These are phyloP conservation scores for Avena eriantha DNA, from an alignment of 176 grass and related monocot species.

Conservation along the genomic window DNA sequence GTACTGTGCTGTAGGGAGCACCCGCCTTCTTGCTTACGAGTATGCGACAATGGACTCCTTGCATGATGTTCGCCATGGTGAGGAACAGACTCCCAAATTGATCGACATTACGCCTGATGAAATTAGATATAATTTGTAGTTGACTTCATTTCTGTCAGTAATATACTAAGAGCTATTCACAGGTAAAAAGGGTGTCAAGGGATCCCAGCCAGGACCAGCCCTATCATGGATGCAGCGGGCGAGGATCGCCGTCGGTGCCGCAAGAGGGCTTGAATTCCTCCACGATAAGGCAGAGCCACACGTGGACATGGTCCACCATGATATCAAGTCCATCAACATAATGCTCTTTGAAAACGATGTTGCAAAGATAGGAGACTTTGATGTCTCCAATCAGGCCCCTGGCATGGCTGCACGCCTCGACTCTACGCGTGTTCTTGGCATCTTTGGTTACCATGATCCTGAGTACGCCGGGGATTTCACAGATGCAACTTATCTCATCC, in stretches of 20 bases:
- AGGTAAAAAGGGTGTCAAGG: slow-evolving; percentile 88
- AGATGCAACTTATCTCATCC: too few species aligned
- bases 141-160: not conserved
- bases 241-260: slow-evolving; percentile 64
- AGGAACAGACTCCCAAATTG: not conserved
- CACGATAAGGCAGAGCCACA: slow-evolving; percentile 78
- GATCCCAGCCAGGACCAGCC: slow-evolving; percentile 69
- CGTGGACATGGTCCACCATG: slow-evolving; percentile 73
- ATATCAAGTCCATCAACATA: slow-evolving; percentile 93
- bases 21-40: slow-evolving; percentile 82
- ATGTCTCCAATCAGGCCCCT: slow-evolving; percentile 76
- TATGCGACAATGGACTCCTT: slow-evolving; percentile 78
- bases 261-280: slow-evolving; percentile 75
- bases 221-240: slow-evolving; percentile 73
- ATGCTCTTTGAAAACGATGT: slow-evolving; percentile 72
- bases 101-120: not conserved
- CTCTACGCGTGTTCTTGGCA: slow-evolving; percentile 86
- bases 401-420: slow-evolving; percentile 90
- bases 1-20: slow-evolving; percentile 69
- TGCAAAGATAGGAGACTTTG: slow-evolving; percentile 72
- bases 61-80: slow-evolving; percentile 90
- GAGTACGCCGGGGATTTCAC: too few species aligned
- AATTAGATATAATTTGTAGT: not conserved
- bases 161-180: not conserved
- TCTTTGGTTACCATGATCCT: slow-evolving; percentile 88